Evolutionary conservation across 2,329 filamentous ascomycete species (phyloP).

Genomic region (Clonostachys rosea): DNA sequence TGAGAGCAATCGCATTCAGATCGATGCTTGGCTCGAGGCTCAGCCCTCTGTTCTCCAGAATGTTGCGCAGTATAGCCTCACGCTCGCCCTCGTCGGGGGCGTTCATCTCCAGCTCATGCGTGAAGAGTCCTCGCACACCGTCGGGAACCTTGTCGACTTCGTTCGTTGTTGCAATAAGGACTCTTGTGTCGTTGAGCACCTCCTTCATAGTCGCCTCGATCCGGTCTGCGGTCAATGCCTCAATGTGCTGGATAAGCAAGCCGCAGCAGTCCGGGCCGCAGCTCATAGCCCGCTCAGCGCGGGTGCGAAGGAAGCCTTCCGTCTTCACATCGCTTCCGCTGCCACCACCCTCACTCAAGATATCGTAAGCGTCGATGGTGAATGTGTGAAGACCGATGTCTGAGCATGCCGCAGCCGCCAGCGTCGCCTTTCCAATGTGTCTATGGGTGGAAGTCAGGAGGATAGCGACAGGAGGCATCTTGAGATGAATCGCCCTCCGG

Average conservation of each 20-base stretch:
- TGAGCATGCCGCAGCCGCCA: slow-evolving; percentile 71
- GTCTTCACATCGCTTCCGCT: slow-evolving; percentile 91
- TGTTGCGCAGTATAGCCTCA: slow-evolving; percentile 78
- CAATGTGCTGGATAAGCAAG: slow-evolving; percentile 83
- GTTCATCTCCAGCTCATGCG: slow-evolving; percentile 89
- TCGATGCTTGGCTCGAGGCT: slow-evolving; percentile 81
- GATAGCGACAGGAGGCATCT: slow-evolving; percentile 83
- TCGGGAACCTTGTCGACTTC: slow-evolving; percentile 94
- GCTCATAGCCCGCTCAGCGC: slow-evolving; percentile 82
- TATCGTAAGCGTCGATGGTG: slow-evolving; percentile 85
- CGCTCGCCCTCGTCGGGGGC: slow-evolving; percentile 91
- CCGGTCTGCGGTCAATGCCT: slow-evolving; percentile 84
- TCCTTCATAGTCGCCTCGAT: slow-evolving; percentile 84
- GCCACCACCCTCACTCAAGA: slow-evolving; percentile 79
- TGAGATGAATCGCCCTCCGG: slow-evolving; percentile 77
- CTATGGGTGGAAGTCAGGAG: slow-evolving; percentile 88
- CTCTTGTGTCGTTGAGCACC: slow-evolving; percentile 71
- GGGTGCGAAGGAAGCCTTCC: slow-evolving; percentile 81
- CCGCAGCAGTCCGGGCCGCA: slow-evolving; percentile 83
- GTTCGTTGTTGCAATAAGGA: slow-evolving; percentile 89
- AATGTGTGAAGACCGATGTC: slow-evolving; percentile 92
- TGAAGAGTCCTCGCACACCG: slow-evolving; percentile 84
- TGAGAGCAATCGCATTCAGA: slow-evolving; percentile 78
- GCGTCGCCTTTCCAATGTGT: slow-evolving; percentile 84
- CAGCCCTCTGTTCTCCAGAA: slow-evolving; percentile 72